phyloP scores from a whole-genome alignment of 2,329 filamentous ascomycete genomes.

The Neurospora crassa region DNA sequence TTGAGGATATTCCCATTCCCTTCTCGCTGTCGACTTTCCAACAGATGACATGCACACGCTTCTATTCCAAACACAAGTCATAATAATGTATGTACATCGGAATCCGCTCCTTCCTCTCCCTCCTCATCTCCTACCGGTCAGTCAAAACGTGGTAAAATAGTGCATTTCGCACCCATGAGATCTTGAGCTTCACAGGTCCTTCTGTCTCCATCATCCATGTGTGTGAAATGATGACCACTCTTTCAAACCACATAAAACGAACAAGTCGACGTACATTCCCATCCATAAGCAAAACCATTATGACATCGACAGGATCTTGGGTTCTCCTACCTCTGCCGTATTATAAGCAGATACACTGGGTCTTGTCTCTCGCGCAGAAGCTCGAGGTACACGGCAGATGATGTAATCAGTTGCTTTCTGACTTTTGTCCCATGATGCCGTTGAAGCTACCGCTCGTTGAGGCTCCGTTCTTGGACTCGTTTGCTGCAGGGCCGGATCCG shows the following conservation, averaged over 20 bases:
- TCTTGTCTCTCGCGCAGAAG: neutral
- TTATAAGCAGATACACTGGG: neutral
- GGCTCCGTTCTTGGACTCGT: conserved; percentile 41
- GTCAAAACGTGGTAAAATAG: neutral
- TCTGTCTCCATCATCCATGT: neutral
- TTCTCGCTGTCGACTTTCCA: neutral
- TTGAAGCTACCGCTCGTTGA: conserved; percentile 40
- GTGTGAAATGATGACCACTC: neutral
- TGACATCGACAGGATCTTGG: neutral
- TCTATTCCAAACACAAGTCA: neutral
- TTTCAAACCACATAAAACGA: neutral
- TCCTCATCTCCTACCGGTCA: neutral
- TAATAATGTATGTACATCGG: neutral
- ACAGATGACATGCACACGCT: neutral
- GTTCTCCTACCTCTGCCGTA: neutral
- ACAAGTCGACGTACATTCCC: neutral
- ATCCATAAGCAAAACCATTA: neutral
- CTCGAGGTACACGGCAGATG: neutral
- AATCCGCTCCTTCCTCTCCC: neutral
- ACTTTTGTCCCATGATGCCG: conserved; percentile 38
- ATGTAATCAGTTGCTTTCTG: conserved; percentile 27
- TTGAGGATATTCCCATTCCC: neutral
- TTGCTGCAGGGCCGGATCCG: conserved; percentile 35
- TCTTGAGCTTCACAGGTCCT: neutral
- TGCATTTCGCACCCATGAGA: neutral